These are phyloP conservation scores for Candida tallmaniae DNA, from an alignment of 805 yeast genomes.

Conservation along the genomic window DNA sequence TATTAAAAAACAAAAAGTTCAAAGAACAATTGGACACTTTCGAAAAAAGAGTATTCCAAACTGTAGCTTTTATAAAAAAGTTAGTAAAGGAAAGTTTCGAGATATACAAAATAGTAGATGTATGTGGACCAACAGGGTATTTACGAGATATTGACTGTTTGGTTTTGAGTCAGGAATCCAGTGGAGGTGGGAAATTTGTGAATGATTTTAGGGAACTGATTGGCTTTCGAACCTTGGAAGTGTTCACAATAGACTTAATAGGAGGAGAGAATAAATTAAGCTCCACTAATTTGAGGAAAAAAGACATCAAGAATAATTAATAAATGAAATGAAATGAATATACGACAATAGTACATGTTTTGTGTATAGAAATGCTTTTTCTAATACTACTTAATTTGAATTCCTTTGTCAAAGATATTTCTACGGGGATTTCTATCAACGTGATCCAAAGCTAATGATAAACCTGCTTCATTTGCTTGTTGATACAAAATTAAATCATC, in stretches of 20 bases:
- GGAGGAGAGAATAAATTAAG: constrained; percentile 75
- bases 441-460: constrained; percentile 73
- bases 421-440: constrained; percentile 67
- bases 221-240: constrained; percentile 46
- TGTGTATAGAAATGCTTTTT: background rate
- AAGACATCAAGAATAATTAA: constrained; percentile 2
- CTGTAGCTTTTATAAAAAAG: constrained; percentile 43
- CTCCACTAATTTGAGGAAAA: constrained; percentile 72
- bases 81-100: constrained; percentile 47
- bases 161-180: constrained; percentile 77
- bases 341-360: background rate
- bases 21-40: constrained; percentile 60
- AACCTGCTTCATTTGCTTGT: constrained; percentile 21
- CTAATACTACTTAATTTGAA: constrained; percentile 29
- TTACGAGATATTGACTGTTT: constrained; percentile 71
- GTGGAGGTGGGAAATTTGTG: constrained; percentile 66
- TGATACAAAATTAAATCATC: constrained; percentile 55
- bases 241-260: constrained; percentile 44
- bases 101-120: constrained; percentile 66
- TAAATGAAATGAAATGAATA: background rate
- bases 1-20: constrained; percentile 72
- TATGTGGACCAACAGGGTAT: constrained; percentile 91
- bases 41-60: constrained; percentile 44
- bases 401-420: constrained; percentile 37
- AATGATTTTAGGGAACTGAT: constrained; percentile 59